These are phyloP conservation scores for Lasiodiplodia gonubiensis DNA, from an alignment of 2,329 filamentous ascomycete genomes.

Conservation along the genomic window DNA sequence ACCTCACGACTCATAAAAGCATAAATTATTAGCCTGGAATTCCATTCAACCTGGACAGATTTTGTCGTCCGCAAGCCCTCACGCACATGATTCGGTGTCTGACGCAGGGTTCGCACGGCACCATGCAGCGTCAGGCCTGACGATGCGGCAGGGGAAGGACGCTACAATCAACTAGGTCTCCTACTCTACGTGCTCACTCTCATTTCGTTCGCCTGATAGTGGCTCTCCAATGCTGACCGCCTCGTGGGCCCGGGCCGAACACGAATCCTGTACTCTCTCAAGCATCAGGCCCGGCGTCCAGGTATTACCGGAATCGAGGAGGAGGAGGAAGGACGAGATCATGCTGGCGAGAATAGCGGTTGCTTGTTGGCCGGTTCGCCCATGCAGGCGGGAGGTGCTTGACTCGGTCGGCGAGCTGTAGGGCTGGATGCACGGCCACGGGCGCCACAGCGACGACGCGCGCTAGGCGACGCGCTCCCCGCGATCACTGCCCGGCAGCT, in stretches of 20 bases:
- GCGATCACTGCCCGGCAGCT: slow-evolving; percentile 25
- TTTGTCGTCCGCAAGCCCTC: not conserved
- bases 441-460: slow-evolving; percentile 17
- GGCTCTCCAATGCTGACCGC: not conserved
- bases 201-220: not conserved
- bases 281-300: not conserved
- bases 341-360: not conserved
- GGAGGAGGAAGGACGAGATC: not conserved
- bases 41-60: not conserved
- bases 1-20: too few species aligned
- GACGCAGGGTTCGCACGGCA: not conserved
- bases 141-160: not conserved
- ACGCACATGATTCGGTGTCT: not conserved
- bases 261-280: not conserved
- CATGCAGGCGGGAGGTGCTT: not conserved
- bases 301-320: not conserved
- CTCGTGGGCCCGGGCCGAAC: not conserved
- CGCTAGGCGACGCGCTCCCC: slow-evolving; percentile 24
- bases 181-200: not conserved
- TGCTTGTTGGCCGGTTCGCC: not conserved
- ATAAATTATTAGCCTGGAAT: not conserved
- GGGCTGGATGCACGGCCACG: slow-evolving; percentile 9
- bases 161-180: not conserved
- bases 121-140: not conserved
- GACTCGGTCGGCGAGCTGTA: not conserved